phyloP scores from a whole-genome alignment of 805 yeast species.

The Spathaspora boniae region DNA sequence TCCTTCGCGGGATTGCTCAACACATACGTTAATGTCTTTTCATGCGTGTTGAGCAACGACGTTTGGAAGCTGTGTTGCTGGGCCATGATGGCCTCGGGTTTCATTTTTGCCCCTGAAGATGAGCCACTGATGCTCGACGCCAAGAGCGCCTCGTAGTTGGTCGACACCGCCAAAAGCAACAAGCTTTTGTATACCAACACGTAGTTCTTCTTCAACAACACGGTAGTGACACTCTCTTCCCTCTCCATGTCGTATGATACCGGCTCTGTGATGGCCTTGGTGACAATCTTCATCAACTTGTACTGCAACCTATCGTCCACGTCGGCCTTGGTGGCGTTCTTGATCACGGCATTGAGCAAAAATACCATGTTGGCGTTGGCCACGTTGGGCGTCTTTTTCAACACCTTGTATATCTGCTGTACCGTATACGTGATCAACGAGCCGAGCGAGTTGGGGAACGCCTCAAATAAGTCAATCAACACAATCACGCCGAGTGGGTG shows the following conservation, averaged over 20 bases:
- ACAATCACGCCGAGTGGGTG: slow-evolving; percentile 22
- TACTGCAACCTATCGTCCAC: slow-evolving; percentile 38
- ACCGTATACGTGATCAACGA: slow-evolving; percentile 33
- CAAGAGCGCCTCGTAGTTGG: slow-evolving; percentile 36
- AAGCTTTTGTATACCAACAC: slow-evolving; percentile 29
- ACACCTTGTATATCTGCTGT: slow-evolving; percentile 34
- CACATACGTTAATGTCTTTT: slow-evolving; percentile 26
- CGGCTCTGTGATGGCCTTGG: slow-evolving; percentile 23
- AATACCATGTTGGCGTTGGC: slow-evolving; percentile 26
- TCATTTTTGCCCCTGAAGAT: slow-evolving; percentile 36
- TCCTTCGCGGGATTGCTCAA: slow-evolving; percentile 32
- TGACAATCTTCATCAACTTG: slow-evolving; percentile 30
- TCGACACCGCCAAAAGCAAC: slow-evolving; percentile 27
- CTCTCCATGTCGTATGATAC: slow-evolving; percentile 18
- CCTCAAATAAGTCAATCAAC: slow-evolving; percentile 35
- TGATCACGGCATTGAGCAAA: slow-evolving; percentile 28
- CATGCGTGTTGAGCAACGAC: slow-evolving; percentile 25
- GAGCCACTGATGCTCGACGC: slow-evolving; percentile 32
- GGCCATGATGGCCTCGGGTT: slow-evolving; percentile 39
- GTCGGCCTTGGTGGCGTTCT: slow-evolving; percentile 34
- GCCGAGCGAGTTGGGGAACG: slow-evolving; percentile 32
- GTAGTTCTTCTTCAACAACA: slow-evolving; percentile 29
- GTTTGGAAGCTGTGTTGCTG: slow-evolving; percentile 38
- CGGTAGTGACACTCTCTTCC: slow-evolving; percentile 15
- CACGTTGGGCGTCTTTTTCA: slow-evolving; percentile 31